A percentile compares a stretch with the other conserved stretches of the same genome.
Conservation (phyloP, 345 rosid genomes). For the Dipteronia dyeriana region DNA sequence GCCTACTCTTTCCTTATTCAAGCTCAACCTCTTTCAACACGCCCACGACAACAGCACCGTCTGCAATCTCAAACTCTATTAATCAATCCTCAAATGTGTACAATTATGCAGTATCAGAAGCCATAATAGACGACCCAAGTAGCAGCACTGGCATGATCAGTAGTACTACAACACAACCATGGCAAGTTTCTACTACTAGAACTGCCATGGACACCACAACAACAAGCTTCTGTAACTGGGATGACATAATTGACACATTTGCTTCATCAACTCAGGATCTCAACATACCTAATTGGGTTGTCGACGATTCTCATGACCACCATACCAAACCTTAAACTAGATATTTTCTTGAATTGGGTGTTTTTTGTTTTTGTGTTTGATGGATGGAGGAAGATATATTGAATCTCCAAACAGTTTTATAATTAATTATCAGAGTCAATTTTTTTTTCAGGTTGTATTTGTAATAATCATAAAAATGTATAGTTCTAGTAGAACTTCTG, state of each 20-base stretch:
- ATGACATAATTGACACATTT: conserved; percentile 45
- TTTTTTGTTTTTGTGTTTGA: conserved; percentile 3
- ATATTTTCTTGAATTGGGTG: background rate
- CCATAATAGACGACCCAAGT: conserved; percentile 33
- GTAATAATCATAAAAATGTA: conserved; percentile 10
- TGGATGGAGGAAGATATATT: background rate
- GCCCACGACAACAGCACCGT: conserved; percentile 7
- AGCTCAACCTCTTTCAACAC: conserved; percentile 31
- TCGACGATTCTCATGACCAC: conserved; percentile 37
- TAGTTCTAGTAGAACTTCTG: background rate
- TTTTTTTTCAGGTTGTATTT: conserved; percentile 11
- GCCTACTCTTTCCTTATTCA: conserved; percentile 27
- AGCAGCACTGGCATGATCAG: conserved; percentile 22
- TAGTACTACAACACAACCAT: conserved; percentile 15
- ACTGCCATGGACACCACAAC: conserved; percentile 29
- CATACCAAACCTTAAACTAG: conserved; percentile 43
- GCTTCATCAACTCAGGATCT: conserved; percentile 47
- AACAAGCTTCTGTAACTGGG: conserved; percentile 57
- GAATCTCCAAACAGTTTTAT: background rate
- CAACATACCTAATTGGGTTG: conserved; percentile 40
- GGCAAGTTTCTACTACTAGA: conserved; percentile 27
- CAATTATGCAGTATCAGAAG: conserved; percentile 18
- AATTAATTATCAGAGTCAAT: no score
- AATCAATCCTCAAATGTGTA: conserved; percentile 25
- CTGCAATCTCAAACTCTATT: conserved; percentile 34